Conservation (phyloP, 345 rosid species). For the Salix brachista region DNA sequence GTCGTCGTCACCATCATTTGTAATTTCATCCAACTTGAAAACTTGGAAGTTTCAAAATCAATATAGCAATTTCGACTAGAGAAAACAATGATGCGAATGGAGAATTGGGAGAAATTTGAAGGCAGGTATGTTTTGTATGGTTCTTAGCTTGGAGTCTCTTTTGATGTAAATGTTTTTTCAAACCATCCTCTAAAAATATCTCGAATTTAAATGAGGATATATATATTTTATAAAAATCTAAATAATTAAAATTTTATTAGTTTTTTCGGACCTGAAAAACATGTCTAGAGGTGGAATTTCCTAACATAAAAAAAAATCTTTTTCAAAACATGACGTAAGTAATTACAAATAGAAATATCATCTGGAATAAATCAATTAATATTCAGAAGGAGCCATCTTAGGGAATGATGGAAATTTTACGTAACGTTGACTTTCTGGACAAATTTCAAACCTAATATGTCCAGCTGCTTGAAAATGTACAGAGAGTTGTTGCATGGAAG, state of each 20-base stretch:
- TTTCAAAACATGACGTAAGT: background rate
- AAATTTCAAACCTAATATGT: conserved; percentile 13
- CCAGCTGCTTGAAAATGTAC: background rate
- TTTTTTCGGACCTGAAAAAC: too few species aligned
- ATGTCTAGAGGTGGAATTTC: too few species aligned
- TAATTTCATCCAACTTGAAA: background rate
- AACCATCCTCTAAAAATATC: too few species aligned
- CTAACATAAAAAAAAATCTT: too few species aligned
- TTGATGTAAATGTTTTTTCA: background rate
- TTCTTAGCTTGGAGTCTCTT: background rate
- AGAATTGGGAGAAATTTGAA: background rate
- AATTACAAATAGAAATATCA: background rate
- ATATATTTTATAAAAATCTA: too few species aligned
- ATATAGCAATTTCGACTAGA: background rate
- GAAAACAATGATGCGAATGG: background rate
- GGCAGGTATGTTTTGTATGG: background rate
- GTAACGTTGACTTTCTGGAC: conserved; percentile 3
- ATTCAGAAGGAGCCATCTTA: conserved; percentile 1
- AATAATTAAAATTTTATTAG: too few species aligned
- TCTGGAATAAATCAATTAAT: background rate
- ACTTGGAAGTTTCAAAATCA: background rate
- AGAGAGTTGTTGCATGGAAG: background rate
- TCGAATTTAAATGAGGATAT: too few species aligned
- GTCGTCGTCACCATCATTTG: too few species aligned
- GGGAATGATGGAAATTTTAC: conserved; percentile 20